phyloP scores from a whole-genome alignment of 2,329 filamentous ascomycete species.

The Phyllachora maydis region DNA sequence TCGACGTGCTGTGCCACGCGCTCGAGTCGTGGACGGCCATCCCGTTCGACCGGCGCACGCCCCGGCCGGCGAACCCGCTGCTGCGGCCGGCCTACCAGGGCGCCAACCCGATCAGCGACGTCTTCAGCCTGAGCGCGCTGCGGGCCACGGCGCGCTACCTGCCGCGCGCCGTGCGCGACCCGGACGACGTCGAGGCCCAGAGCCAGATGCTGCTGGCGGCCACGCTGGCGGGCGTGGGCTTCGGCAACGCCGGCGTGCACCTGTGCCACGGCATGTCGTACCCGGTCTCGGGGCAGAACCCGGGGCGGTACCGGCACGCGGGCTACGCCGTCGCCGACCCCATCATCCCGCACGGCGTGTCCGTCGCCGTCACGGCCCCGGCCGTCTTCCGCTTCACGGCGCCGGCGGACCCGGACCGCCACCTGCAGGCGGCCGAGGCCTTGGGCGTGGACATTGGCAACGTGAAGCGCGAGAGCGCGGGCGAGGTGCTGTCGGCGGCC shows the following conservation, averaged over 20 bases:
- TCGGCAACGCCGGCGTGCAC: slow-evolving; percentile 94
- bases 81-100: slow-evolving; percentile 88
- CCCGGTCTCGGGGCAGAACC: slow-evolving; percentile 89
- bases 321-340: slow-evolving; percentile 63
- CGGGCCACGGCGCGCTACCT: slow-evolving; percentile 77
- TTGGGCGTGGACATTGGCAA: slow-evolving; percentile 82
- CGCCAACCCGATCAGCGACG: slow-evolving; percentile 92
- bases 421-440: slow-evolving; percentile 70
- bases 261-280: slow-evolving; percentile 77
- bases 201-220: slow-evolving; percentile 89
- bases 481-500: slow-evolving; percentile 71
- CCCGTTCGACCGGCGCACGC: slow-evolving; percentile 70
- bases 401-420: slow-evolving; percentile 77
- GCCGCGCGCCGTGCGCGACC: slow-evolving; percentile 67
- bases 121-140: slow-evolving; percentile 81
- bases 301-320: slow-evolving; percentile 65
- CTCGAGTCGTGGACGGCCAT: slow-evolving; percentile 97
- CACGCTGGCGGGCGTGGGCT: slow-evolving; percentile 85
- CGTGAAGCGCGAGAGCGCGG: slow-evolving; percentile 75
- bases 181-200: slow-evolving; percentile 83
- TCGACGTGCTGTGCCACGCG: slow-evolving; percentile 89
- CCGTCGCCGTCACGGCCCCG: slow-evolving; percentile 80
- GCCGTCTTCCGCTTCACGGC: slow-evolving; percentile 89
- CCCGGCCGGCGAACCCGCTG: slow-evolving; percentile 75
- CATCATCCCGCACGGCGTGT: slow-evolving; percentile 91